Conservation (phyloP, 306 rosid species). For the Bauhinia variegata region DNA sequence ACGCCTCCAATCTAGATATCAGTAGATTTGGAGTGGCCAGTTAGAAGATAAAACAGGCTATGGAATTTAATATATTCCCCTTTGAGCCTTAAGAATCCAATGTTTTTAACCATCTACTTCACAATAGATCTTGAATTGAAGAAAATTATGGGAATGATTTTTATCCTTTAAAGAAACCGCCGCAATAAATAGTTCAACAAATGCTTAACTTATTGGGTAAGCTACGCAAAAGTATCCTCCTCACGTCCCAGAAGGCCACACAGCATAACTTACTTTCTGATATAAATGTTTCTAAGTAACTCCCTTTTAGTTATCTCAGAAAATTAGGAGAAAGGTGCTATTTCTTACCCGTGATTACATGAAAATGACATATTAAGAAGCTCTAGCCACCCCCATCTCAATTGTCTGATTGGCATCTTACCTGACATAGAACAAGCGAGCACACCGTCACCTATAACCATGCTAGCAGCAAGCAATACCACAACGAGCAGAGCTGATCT, state of each 20-base stretch:
- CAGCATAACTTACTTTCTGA: too few species aligned
- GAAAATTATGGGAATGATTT: not conserved
- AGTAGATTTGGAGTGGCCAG: not conserved
- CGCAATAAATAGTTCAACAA: not conserved
- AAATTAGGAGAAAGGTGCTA: not conserved
- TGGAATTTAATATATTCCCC: not conserved
- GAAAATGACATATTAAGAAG: constrained; percentile 20
- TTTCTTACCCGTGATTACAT: not conserved
- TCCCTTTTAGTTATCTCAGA: constrained; percentile 1
- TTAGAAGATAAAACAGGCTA: not conserved
- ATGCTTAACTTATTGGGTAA: too few species aligned
- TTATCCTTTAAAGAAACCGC: not conserved
- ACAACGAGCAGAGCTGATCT: constrained; percentile 67
- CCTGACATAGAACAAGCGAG: constrained; percentile 89
- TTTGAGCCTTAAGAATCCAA: not conserved
- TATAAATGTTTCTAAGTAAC: too few species aligned
- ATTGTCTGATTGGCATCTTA: constrained; percentile 26
- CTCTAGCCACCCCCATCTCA: constrained; percentile 4
- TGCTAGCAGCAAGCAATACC: constrained; percentile 75
- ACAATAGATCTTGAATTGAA: not conserved
- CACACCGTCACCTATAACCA: constrained; percentile 92
- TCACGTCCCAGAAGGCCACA: too few species aligned
- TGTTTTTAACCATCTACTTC: not conserved
- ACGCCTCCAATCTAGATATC: too few species aligned
- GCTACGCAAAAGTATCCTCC: too few species aligned